These are phyloP conservation scores for Pseudogymnoascus pannorum DNA, from an alignment of 2,329 filamentous ascomycete species.

Conservation along the genomic window DNA sequence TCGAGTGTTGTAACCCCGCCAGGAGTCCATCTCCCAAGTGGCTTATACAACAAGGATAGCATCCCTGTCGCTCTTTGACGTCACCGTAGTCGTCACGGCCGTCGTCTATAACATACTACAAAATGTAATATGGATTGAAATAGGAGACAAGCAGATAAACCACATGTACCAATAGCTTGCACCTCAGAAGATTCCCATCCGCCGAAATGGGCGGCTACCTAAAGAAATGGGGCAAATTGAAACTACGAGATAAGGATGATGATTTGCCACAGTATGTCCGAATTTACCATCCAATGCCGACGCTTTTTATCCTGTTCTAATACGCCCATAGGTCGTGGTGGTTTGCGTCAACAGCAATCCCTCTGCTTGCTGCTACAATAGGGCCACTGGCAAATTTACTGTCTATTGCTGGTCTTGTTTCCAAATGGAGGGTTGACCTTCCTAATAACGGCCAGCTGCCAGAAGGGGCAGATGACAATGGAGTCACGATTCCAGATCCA, in stretches of 20 bases:
- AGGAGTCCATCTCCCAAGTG: background rate
- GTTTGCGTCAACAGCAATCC: conserved; percentile 38
- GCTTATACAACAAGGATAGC: background rate
- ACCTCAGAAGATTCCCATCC: background rate
- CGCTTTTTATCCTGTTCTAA: background rate
- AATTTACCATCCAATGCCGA: background rate
- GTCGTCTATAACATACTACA: too few species aligned
- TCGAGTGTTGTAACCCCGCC: background rate
- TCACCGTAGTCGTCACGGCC: background rate
- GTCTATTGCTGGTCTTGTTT: conserved; percentile 60
- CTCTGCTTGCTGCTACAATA: conserved; percentile 59
- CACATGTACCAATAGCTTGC: conserved; percentile 8
- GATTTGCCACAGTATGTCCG: conserved; percentile 28
- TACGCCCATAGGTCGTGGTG: conserved; percentile 30
- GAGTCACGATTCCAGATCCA: conserved; percentile 50
- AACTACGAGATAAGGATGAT: conserved; percentile 28
- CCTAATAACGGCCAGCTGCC: conserved; percentile 39
- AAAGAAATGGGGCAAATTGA: conserved; percentile 21
- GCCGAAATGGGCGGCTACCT: background rate
- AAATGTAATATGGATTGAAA: conserved; percentile 2
- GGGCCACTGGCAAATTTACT: conserved; percentile 64
- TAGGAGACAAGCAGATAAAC: background rate
- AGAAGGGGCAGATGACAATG: conserved; percentile 40
- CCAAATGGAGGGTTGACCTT: conserved; percentile 50
- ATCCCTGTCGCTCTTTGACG: conserved; percentile 4